Evolutionary conservation across 2,329 filamentous ascomycete species (phyloP).

Genomic region (Fusarium secorum): DNA sequence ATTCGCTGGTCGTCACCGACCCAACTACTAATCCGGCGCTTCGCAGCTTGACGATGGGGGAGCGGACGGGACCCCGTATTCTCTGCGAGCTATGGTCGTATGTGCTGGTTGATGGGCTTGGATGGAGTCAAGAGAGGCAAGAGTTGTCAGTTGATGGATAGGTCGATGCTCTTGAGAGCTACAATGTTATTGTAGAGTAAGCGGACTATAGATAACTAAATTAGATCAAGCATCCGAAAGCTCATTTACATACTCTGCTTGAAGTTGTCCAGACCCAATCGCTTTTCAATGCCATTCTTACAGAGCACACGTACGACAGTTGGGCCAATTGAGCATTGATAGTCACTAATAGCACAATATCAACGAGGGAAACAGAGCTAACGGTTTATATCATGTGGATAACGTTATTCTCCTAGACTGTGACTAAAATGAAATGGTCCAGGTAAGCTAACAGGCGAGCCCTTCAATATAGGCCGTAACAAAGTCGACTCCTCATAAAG

Average conservation of each 20-base stretch:
- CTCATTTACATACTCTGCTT: neutral
- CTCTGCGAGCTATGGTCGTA: neutral
- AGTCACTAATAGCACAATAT: neutral
- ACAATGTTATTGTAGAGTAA: neutral
- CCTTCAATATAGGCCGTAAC: neutral
- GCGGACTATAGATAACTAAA: neutral
- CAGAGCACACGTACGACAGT: neutral
- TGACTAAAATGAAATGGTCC: neutral
- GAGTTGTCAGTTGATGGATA: neutral
- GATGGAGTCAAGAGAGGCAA: neutral
- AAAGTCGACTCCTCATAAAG: neutral
- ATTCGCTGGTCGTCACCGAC: neutral
- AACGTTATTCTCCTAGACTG: neutral
- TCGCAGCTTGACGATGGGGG: neutral
- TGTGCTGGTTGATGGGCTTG: neutral
- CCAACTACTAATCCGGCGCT: neutral
- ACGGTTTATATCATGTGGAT: too few relatives aligned
- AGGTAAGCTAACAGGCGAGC: too few relatives aligned
- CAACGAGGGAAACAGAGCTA: neutral
- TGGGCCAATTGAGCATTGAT: too few relatives aligned
- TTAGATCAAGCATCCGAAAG: neutral
- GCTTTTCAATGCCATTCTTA: neutral
- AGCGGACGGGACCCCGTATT: neutral
- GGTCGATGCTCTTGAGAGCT: neutral
- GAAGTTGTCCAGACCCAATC: neutral